Conservation (phyloP, 140 eudicot genomes). For the Cichorium intybus region DNA sequence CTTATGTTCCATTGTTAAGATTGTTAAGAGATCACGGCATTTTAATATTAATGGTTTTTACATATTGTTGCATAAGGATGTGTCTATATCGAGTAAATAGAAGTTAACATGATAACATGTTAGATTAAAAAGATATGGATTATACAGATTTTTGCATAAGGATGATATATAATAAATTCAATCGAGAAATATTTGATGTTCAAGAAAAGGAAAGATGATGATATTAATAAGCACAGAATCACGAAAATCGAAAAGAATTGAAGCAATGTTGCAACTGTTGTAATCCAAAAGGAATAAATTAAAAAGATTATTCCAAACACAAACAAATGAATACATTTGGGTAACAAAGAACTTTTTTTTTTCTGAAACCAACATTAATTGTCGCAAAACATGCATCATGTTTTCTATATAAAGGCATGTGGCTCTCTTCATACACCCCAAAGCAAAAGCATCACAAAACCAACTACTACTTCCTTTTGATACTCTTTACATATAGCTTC, state of each 20-base stretch:
- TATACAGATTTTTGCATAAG: too few relatives aligned
- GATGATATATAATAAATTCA: too few relatives aligned
- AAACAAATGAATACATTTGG: constrained; percentile 19
- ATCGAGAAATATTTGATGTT: too few relatives aligned
- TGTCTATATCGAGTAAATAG: too few relatives aligned
- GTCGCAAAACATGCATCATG: neutral
- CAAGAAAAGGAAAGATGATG: too few relatives aligned
- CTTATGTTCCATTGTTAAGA: too few relatives aligned
- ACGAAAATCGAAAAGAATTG: neutral
- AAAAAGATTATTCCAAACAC: constrained; percentile 22
- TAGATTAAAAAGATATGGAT: too few relatives aligned
- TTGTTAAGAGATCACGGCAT: too few relatives aligned
- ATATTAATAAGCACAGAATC: too few relatives aligned
- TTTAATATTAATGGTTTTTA: too few relatives aligned
- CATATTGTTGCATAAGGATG: too few relatives aligned
- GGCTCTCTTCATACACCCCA: constrained; percentile 4
- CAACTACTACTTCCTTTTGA: neutral
- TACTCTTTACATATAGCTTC: constrained; percentile 5
- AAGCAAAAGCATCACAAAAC: constrained; percentile 14
- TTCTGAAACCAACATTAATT: neutral
- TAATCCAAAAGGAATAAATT: constrained; percentile 5
- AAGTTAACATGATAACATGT: too few relatives aligned
- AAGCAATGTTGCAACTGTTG: neutral
- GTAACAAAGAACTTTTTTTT: neutral
- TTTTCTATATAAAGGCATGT: constrained; percentile 16